Evolutionary conservation across 2,329 filamentous ascomycete species (phyloP).

Genomic region (Botrytis galanthina): DNA sequence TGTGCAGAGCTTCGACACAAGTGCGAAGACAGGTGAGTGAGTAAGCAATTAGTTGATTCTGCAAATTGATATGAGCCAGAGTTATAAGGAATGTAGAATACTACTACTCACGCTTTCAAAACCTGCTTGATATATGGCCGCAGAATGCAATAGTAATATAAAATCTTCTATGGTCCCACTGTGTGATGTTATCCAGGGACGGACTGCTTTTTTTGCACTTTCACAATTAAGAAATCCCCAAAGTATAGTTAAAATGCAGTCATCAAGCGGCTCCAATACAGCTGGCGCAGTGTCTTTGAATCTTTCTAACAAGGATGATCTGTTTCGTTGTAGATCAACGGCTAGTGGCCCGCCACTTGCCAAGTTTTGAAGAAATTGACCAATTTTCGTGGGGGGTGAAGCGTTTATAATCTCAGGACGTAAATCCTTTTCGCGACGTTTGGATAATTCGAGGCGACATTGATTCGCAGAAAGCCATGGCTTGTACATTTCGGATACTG

Average conservation of each 20-base stretch:
- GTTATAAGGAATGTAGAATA: too few species aligned
- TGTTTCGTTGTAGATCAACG: neutral
- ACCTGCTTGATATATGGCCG: slow-evolving; percentile 14
- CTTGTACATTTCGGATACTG: neutral
- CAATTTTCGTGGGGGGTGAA: neutral
- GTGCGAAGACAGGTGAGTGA: slow-evolving; percentile 28
- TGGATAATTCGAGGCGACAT: neutral
- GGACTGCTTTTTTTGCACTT: neutral
- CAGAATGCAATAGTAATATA: slow-evolving; percentile 5
- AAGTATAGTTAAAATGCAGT: slow-evolving; percentile 19
- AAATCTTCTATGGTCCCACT: slow-evolving; percentile 12
- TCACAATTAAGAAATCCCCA: slow-evolving; percentile 20
- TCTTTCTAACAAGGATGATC: neutral
- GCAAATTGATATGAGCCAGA: neutral
- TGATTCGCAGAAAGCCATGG: slow-evolving; percentile 4
- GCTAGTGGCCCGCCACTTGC: neutral
- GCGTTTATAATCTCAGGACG: neutral
- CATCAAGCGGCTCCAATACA: slow-evolving; percentile 17
- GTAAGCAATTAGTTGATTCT: slow-evolving; percentile 30
- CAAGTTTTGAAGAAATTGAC: neutral
- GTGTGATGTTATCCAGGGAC: neutral
- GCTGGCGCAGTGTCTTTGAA: neutral
- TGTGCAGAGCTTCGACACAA: slow-evolving; percentile 25
- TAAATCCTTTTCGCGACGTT: neutral
- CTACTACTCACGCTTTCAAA: slow-evolving; percentile 4